Base-by-base conservation (phyloP, 1,284 basidiomycete genomes). In the Ustanciosporium gigantosporum region DNA sequence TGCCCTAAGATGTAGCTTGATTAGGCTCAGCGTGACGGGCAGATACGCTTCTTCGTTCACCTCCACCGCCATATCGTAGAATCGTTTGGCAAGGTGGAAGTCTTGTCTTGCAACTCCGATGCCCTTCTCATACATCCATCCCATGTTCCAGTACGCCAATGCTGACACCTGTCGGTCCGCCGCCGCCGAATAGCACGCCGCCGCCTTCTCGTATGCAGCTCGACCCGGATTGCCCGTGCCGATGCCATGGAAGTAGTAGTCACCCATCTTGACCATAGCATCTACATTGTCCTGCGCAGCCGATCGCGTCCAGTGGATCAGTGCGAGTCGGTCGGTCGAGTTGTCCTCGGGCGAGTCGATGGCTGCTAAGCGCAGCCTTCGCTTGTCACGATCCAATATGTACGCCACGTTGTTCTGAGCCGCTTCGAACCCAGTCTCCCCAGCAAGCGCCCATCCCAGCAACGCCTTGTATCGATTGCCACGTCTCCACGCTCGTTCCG, bases 61-160 rank as follows among this genome's bases (percentile, higher is more conserved):
- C 64, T 90, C 89, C 29, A 90, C 79, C 2, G 92, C 90, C 49
- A 87, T 80, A 78, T 98, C 95, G 76, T 97, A 98, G 78, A 94
- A 88, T 23, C 95, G 84, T 79, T 98, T 99, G 0, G 95, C 95
- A 15, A 98, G 84, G 78, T 95, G 89, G 81, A 91, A 98, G 79
- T 98, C 94, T 23, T 61, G 64, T 21, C 61, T 25, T 22, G 88
- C 85, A 0, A 97, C 90, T 4, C 95, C 95, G 21, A 89, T 79
- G 0, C 95, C 95, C 70, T 91, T 89, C 80, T 98, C 94, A 78
- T 97, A 96, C 91, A 98, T 95, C 89, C 89, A 96, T 1, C 94
- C 95, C 21, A 98, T 80, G 74, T 96, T 96, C 92, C 93, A 98
- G 86, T 94, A 91, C 2, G 94, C 93, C 66, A 98, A 82, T 1